Evolutionary conservation across 352 stramenopile species (phyloP), one percentile per base, ranked within the genome.

Genomic region (Globisporangium yorkense): DNA sequence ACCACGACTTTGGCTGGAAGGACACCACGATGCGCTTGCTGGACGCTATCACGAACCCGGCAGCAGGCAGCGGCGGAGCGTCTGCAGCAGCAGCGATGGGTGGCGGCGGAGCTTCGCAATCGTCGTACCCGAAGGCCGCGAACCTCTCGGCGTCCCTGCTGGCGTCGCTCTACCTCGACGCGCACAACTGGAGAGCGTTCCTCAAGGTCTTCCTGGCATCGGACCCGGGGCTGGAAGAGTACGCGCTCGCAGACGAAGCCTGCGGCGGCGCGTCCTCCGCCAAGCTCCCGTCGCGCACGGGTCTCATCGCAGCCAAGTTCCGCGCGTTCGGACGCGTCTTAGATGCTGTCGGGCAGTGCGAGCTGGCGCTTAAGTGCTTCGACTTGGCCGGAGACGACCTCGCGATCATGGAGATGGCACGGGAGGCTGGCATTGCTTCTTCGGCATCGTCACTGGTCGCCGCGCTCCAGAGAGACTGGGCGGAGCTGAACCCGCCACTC

Each of bases 331-430:
- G 63, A 0, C 20, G 20, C 13, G 68, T 84, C 16, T 71, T 94
- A 18, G 67, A 76, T 24, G 69, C 55, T 12, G 50, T 91, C 46
- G 80, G 82, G 1, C 77, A 92, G 43, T 62, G 64, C 0, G 66
- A 83, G 24, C 67, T 84, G 53, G 77, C 80, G 2, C 49, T 84
- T 20, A 76, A 77, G 39, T 92, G 78, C 43, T 66, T 89, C 27
- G 84, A 92, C 57, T 29, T 90, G 1, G 84, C 80, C 29, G 82
- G 84, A 31, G 79, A 92, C 43, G 82, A 94, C 39, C 35, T 83
- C 3, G 74, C 72, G 15, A 71, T 94, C 2, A 31, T 91, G 12
- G 71, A 73, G 3, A 68, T 91, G 62, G 55, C 77, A 0, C 66
- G 57, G 2, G 71, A 71, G 18, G 66, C 74, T 12, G 66, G 49